Conservation (phyloP, 148 eudicot species). For the Camellia sinensis region DNA sequence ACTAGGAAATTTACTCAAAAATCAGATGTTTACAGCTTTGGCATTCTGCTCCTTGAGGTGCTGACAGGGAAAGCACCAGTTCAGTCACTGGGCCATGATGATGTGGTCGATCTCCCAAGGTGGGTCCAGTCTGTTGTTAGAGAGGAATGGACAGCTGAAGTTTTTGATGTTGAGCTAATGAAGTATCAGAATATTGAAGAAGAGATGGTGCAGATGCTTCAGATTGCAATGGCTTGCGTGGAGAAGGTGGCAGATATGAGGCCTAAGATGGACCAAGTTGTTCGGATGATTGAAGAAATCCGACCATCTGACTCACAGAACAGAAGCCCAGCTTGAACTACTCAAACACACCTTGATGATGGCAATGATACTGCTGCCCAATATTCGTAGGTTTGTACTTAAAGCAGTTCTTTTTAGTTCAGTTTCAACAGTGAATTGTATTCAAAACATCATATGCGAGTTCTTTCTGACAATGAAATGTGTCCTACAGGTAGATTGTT, state of each 20-base stretch:
- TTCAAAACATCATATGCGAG: not conserved
- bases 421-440: not conserved
- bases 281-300: slow-evolving; percentile 74
- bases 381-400: slow-evolving; percentile 9
- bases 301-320: slow-evolving; percentile 58
- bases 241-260: slow-evolving; percentile 70
- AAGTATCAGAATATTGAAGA: slow-evolving; percentile 74
- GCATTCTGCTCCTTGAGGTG: slow-evolving; percentile 80
- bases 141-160: slow-evolving; percentile 98
- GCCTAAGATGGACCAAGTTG: slow-evolving; percentile 74
- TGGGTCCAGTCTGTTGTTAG: slow-evolving; percentile 97
- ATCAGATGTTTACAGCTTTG: slow-evolving; percentile 86
- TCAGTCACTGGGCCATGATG: slow-evolving; percentile 67
- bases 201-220: slow-evolving; percentile 95
- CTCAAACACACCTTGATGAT: slow-evolving; percentile 37
- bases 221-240: slow-evolving; percentile 91
- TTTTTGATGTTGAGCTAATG: slow-evolving; percentile 74
- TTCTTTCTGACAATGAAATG: not conserved
- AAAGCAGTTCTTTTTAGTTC: not conserved
- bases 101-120: slow-evolving; percentile 69
- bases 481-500: not conserved
- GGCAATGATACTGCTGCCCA: not conserved
- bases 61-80: slow-evolving; percentile 89
- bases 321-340: slow-evolving; percentile 23
- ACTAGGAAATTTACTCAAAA: slow-evolving; percentile 61